Conservation (phyloP, 179 eudicot species). For the Corrigiola litoralis region DNA sequence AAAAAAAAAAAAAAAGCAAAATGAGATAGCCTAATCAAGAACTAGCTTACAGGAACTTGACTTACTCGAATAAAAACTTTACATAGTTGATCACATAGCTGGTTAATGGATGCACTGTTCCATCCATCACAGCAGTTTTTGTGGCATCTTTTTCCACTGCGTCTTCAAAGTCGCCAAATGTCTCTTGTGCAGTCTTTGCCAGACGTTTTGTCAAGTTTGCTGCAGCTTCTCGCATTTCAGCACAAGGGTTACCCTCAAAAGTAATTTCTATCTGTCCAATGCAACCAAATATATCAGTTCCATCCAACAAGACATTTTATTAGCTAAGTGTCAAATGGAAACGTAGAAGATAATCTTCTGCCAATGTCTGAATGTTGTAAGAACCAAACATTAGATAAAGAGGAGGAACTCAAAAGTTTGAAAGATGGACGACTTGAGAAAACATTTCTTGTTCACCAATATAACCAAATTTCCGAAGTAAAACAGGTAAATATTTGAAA, state of each 20-base stretch:
- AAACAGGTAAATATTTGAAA: not conserved
- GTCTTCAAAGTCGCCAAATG: conserved; percentile 84
- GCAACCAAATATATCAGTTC: not conserved
- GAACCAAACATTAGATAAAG: not conserved
- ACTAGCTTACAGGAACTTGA: not conserved
- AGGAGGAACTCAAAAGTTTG: not conserved
- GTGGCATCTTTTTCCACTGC: conserved; percentile 95
- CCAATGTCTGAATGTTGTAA: not conserved
- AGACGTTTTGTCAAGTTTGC: conserved; percentile 64
- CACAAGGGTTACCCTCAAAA: conserved; percentile 63
- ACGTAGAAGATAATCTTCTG: not conserved
- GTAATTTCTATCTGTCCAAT: conserved; percentile 51
- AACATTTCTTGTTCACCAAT: too few species aligned
- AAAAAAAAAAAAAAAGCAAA: not conserved
- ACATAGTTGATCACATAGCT: conserved; percentile 95
- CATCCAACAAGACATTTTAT: not conserved
- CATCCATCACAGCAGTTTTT: conserved; percentile 81
- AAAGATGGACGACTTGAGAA: not conserved
- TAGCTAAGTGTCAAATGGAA: not conserved
- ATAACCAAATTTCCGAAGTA: too few species aligned
- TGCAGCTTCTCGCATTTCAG: conserved; percentile 74
- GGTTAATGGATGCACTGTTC: conserved; percentile 93
- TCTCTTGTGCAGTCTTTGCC: conserved; percentile 86
- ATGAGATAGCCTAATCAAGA: not conserved
- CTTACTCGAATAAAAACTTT: conserved; percentile 93